phyloP scores from a whole-genome alignment of 2,329 filamentous ascomycete species.

The Trichoderma pleuroti region DNA sequence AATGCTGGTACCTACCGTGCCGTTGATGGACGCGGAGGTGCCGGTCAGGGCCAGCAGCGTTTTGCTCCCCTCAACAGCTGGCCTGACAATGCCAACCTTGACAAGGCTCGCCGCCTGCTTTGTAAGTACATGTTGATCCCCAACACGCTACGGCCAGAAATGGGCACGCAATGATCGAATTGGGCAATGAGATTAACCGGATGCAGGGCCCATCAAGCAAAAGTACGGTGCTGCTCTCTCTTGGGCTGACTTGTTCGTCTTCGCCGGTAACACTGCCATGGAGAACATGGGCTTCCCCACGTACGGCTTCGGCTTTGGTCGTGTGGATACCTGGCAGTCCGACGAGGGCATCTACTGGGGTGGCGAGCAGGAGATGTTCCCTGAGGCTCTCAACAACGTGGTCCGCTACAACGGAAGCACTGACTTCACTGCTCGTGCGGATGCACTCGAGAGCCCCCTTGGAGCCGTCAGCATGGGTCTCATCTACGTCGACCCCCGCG shows the following conservation, averaged over 20 bases:
- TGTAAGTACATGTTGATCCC: slow-evolving; percentile 42
- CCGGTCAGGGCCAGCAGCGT: slow-evolving; percentile 49
- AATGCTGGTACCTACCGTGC: slow-evolving; percentile 73
- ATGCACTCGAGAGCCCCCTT: slow-evolving; percentile 62
- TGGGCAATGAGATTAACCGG: neutral
- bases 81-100: slow-evolving; percentile 73
- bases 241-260: slow-evolving; percentile 68
- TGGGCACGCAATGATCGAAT: neutral
- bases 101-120: slow-evolving; percentile 74
- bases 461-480: slow-evolving; percentile 66
- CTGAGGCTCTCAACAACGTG: slow-evolving; percentile 53
- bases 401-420: slow-evolving; percentile 60
- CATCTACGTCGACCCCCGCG: slow-evolving; percentile 79
- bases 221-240: slow-evolving; percentile 80
- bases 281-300: slow-evolving; percentile 72
- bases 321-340: slow-evolving; percentile 68
- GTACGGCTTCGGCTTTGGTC: slow-evolving; percentile 69
- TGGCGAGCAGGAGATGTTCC: slow-evolving; percentile 65
- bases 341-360: slow-evolving; percentile 77
- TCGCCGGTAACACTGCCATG: slow-evolving; percentile 71
- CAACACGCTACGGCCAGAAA: neutral
- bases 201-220: slow-evolving; percentile 65
- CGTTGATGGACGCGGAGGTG: slow-evolving; percentile 69
- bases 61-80: slow-evolving; percentile 76
- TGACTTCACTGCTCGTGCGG: slow-evolving; percentile 50